Percentiles rank a stretch among this genome's conserved stretches.
Evolutionary conservation across 163 green algal species (phyloP).

Genomic region (Volvox carteri): DNA sequence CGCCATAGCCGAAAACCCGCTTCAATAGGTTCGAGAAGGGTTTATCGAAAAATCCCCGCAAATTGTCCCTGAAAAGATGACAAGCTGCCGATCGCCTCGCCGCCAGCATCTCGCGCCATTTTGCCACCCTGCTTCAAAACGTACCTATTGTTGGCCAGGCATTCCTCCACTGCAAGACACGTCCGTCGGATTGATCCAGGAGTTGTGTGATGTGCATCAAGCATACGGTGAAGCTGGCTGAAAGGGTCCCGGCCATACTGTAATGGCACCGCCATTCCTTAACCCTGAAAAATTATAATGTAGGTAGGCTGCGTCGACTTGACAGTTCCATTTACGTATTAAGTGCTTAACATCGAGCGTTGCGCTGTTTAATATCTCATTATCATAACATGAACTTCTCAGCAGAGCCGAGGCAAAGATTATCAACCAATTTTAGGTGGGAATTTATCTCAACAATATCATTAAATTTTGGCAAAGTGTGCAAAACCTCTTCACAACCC

Average conservation of each 20-base stretch:
- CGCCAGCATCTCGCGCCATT: background rate
- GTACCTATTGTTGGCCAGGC: conserved; percentile 81
- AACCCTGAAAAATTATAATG: too few species aligned
- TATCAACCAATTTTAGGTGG: too few species aligned
- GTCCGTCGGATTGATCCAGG: conserved; percentile 69
- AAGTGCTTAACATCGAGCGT: too few species aligned
- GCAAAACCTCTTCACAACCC: too few species aligned
- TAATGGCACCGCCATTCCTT: conserved; percentile 25
- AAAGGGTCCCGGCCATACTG: conserved; percentile 53
- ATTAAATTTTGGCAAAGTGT: too few species aligned
- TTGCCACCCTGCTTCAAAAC: background rate
- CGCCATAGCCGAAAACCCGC: conserved; percentile 88
- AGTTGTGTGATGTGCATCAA: conserved; percentile 58
- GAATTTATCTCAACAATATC: too few species aligned
- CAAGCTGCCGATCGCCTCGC: background rate
- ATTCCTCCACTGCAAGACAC: conserved; percentile 83
- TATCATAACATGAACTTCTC: too few species aligned
- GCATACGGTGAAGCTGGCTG: conserved; percentile 51
- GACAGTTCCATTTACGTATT: too few species aligned
- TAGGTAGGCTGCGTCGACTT: too few species aligned
- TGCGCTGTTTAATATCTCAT: too few species aligned
- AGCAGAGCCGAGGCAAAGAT: too few species aligned
- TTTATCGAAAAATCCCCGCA: conserved; percentile 91
- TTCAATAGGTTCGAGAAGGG: conserved; percentile 87
- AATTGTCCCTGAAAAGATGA: conserved; percentile 81